Evolutionary conservation across 768 basidiomycete genomes (phyloP), one percentile per base, ranked within the genome.

Genomic region (Boletus coccyginus): DNA sequence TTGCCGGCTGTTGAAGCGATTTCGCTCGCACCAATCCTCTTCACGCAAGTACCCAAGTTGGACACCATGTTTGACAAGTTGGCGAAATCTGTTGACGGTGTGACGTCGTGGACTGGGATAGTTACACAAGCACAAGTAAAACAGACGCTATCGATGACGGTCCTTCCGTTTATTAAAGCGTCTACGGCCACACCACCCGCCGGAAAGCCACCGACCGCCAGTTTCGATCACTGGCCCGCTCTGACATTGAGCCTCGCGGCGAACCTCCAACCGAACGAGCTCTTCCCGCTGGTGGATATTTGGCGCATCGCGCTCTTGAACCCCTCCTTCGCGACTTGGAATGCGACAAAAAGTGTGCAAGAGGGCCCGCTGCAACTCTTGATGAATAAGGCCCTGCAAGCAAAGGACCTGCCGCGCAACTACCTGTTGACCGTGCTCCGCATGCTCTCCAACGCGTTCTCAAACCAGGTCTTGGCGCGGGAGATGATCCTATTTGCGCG

Each of bases 231-330:
- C 3, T 90, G 84, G 84, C 67, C 78, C 1, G 71, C 75, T 13
- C 74, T 76, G 4, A 84, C 84, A 5, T 64, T 60, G 7, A 63
- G 70, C 1, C 70, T 92, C 2, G 66, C 68, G 0, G 55, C 68
- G 11, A 73, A 72, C 4, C 80, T 94, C 2, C 77, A 81, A 0
- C 52, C 76, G 0, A 76, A 78, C 10, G 74, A 82, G 39, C 76
- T 92, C 32, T 96, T 95, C 75, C 93, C 94, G 0, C 67, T 94
- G 6, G 80, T 86, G 12, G 94, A 96, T 65, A 76, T 94, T 60
- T 90, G 92, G 87, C 79, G 92, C 1, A 77, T 94, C 11, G 87
- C 86, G 0, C 68, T 91, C 17, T 80, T 94, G 21, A 86, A 92
- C 67, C 75, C 79, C 0, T 66, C 77, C 1, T 80, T 85, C 17